phyloP scores from a whole-genome alignment of 495 filamentous ascomycete species.

The Podospora conica region DNA sequence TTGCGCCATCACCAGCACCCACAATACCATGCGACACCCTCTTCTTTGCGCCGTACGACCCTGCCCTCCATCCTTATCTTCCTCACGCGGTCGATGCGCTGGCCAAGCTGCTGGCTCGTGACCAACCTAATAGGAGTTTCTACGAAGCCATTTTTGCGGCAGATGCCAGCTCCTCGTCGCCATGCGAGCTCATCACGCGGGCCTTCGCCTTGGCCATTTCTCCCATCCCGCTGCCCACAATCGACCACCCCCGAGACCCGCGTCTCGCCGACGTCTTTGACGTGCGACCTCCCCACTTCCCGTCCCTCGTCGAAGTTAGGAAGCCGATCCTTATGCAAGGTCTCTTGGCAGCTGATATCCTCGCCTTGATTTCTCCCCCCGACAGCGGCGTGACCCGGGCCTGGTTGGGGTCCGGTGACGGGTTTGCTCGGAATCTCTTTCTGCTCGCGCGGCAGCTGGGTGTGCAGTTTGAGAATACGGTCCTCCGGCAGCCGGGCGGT shows the following conservation, averaged over 20 bases:
- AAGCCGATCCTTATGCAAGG: constrained; percentile 87
- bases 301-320: constrained; percentile 67
- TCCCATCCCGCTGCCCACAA: constrained; percentile 42
- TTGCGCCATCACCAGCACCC: constrained; percentile 68
- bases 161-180: constrained; percentile 50
- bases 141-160: constrained; percentile 74
- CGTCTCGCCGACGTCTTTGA: constrained; percentile 41
- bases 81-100: constrained; percentile 83
- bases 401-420: constrained; percentile 82
- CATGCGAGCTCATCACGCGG: constrained; percentile 78
- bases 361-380: constrained; percentile 65
- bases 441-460: constrained; percentile 64
- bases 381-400: constrained; percentile 65
- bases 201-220: constrained; percentile 85
- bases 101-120: constrained; percentile 85
- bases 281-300: constrained; percentile 40
- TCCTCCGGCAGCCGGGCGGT: constrained; percentile 22
- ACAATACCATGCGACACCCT: constrained; percentile 47
- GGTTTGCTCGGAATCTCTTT: constrained; percentile 75
- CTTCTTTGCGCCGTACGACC: constrained; percentile 75
- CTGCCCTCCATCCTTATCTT: constrained; percentile 76
- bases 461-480: constrained; percentile 42
- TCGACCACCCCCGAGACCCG: constrained; percentile 1
- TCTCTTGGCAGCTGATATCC: constrained; percentile 82
- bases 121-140: constrained; percentile 83